Evolutionary conservation across 805 yeast species (phyloP), one percentile per base, ranked within the genome.

Genomic region (Wickerhamomyces rabaulensis): DNA sequence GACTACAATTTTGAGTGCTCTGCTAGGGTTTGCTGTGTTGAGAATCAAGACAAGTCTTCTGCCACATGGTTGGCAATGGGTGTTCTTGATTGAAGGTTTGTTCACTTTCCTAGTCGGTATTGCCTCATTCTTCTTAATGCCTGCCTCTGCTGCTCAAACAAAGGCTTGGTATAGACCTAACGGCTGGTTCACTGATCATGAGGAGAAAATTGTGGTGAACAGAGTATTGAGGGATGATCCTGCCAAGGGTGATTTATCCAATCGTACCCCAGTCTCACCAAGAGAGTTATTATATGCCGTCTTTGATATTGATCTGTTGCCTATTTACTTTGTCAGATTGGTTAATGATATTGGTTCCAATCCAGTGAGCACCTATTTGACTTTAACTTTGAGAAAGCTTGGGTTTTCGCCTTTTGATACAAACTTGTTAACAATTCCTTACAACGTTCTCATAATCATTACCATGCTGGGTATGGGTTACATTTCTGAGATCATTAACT

Each of bases 141-240:
- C 80, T 3, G 73, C 85, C 1, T 73, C 79, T 4, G 79, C 75
- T 1, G 76, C 75, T 7, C 76, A 75, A 49, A 81, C 86, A 3
- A 75, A 70, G 43, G 61, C 71, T 16, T 68, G 73, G 68, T 71
- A 65, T 50, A 68, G 75, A 31, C 73, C 68, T n/a, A 71, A 75
- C 25, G 84, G 84, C 27, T 72, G 77, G 77, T 71, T 71, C 52
- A 73, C 76, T 8, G 78, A 76, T 3, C 60, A 78, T 38, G 84
- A 82, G 49, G 79, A 75, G 58, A 73, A 74, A 47, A 79, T 81
- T 45, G 67, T 80, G 23, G 84, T 80, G 45, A 80, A 80, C 57
- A 67, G 80, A 48, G 70, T 82, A 3, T 62, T 82, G 42, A 64
- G 86, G 52, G 86, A 82, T 57, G 88, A 82, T 56, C 87, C 87